phyloP scores from a whole-genome alignment of 2,329 filamentous ascomycete species.

The Alternaria hordeiaustralica region DNA sequence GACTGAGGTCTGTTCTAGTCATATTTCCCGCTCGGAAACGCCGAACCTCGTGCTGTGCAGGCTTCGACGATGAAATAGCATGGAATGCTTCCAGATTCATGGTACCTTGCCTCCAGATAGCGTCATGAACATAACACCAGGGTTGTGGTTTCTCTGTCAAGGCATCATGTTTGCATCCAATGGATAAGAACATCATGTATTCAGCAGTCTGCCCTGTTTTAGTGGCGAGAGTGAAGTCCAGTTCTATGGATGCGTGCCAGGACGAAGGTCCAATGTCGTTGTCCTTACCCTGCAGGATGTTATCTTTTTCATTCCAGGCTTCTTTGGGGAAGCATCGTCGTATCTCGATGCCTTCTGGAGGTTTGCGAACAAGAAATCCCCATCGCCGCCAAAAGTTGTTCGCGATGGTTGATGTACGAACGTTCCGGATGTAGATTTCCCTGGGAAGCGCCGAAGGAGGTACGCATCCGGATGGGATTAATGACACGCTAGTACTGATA shows the following conservation, averaged over 20 bases:
- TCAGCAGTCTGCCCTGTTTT: not conserved
- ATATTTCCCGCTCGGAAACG: not conserved
- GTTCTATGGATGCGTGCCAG: not conserved
- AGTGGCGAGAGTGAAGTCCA: not conserved
- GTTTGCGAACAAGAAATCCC: constrained; percentile 18
- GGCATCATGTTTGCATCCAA: constrained; percentile 4
- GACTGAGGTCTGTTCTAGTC: too few relatives aligned
- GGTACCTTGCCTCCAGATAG: not conserved
- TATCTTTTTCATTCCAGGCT: constrained; percentile 12
- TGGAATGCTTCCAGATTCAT: not conserved
- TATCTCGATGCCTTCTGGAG: not conserved
- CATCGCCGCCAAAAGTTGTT: constrained; percentile 8
- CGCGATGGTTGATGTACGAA: not conserved
- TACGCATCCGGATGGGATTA: not conserved
- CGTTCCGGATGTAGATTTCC: constrained; percentile 24
- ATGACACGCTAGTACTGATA: constrained; percentile 5
- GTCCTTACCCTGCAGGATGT: constrained; percentile 12
- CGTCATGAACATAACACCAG: constrained; percentile 15
- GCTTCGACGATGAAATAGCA: not conserved
- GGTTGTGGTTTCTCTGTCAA: not conserved
- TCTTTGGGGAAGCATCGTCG: not conserved
- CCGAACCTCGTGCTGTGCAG: not conserved
- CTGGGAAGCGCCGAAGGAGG: not conserved
- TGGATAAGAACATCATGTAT: not conserved
- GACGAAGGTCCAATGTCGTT: not conserved